Evolutionary conservation across 1,139 yeast species (phyloP).

Genomic region (Dujonia santamariae): DNA sequence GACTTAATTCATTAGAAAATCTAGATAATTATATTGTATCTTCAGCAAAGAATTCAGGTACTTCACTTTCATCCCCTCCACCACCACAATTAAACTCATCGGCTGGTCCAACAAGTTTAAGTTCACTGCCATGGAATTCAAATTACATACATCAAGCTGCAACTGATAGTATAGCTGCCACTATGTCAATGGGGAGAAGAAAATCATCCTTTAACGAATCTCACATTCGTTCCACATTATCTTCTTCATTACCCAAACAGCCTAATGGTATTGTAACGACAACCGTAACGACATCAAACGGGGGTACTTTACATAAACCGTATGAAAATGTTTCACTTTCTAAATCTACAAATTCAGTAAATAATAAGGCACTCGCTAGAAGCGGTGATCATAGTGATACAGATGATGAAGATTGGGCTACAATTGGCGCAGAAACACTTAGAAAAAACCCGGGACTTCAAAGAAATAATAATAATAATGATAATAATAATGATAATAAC

Average conservation of each 20-base stretch:
- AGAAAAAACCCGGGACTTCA: slow-evolving; percentile 25
- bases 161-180: slow-evolving; percentile 17
- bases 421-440: slow-evolving; percentile 72
- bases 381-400: slow-evolving; percentile 43
- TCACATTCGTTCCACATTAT: slow-evolving; percentile 39
- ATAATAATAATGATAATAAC: slow-evolving; percentile 5
- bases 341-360: slow-evolving; percentile 10
- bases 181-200: slow-evolving; percentile 25
- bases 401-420: slow-evolving; percentile 95
- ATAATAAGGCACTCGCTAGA: slow-evolving; percentile 1
- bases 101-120: slow-evolving; percentile 8
- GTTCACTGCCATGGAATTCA: slow-evolving; percentile 9
- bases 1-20: slow-evolving; percentile 43
- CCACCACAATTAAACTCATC: slow-evolving; percentile 18
- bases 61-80: slow-evolving; percentile 38
- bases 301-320: slow-evolving; percentile 10
- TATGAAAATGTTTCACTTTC: slow-evolving; percentile 14
- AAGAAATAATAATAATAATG: slow-evolving; percentile 3
- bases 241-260: slow-evolving; percentile 24
- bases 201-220: slow-evolving; percentile 47
- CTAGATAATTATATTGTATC: slow-evolving; percentile 42
- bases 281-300: slow-evolving; percentile 7
- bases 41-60: slow-evolving; percentile 37
- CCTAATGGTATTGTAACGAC: slow-evolving; percentile 3
- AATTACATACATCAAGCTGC: slow-evolving; percentile 18